These are phyloP conservation scores for Arabis alpina DNA, from an alignment of 345 rosid species.

Conservation along the genomic window DNA sequence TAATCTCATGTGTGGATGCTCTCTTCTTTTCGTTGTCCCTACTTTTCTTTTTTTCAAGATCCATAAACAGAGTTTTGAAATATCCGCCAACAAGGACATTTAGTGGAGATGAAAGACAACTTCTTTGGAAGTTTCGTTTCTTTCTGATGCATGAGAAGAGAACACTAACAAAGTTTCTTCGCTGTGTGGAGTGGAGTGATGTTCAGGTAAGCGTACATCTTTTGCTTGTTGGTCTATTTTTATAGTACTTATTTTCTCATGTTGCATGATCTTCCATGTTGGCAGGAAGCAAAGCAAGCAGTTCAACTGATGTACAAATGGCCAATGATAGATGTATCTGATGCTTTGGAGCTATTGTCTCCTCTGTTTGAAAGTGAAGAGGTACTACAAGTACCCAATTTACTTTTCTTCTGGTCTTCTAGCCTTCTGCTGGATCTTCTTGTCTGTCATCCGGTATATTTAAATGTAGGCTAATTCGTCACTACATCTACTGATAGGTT, in stretches of 20 bases:
- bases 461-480: conserved; percentile 28
- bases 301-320: conserved; percentile 86
- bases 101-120: conserved; percentile 97
- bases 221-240: conserved; percentile 7
- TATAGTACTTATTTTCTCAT: conserved; percentile 20
- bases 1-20: conserved; percentile 23
- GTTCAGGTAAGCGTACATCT: conserved; percentile 66
- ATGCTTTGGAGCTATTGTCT: conserved; percentile 95
- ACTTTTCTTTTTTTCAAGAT: conserved; percentile 51
- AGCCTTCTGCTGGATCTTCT: conserved; percentile 6
- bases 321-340: conserved; percentile 91
- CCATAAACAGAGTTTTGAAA: conserved; percentile 81
- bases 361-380: conserved; percentile 97
- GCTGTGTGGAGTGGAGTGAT: conserved; percentile 98
- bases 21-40: neutral
- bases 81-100: conserved; percentile 89
- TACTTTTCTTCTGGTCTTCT: neutral
- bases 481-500: conserved; percentile 60
- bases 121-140: conserved; percentile 96
- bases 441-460: conserved; percentile 10
- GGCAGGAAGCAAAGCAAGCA: conserved; percentile 98
- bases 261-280: conserved; percentile 29
- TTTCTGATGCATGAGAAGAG: conserved; percentile 94
- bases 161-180: conserved; percentile 94
- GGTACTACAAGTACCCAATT: conserved; percentile 48